These are phyloP conservation scores for Corymbia maculata DNA, from an alignment of 345 rosid species.

Conservation along the genomic window DNA sequence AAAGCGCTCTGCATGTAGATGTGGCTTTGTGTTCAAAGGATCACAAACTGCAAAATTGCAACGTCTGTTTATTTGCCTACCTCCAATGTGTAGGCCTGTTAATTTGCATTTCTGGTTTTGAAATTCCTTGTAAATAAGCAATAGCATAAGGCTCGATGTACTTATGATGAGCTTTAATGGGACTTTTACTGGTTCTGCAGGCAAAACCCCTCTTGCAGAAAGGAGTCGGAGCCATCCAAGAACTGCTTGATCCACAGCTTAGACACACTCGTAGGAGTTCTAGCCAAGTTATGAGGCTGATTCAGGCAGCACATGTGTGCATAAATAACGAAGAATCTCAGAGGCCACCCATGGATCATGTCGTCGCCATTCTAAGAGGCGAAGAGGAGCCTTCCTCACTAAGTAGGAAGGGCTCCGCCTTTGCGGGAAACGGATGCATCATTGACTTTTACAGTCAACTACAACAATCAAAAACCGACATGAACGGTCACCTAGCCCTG, in stretches of 20 bases:
- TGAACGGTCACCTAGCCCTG: slow-evolving; percentile 73
- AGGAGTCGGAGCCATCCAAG: slow-evolving; percentile 55
- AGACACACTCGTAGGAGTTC: slow-evolving; percentile 24
- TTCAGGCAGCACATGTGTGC: slow-evolving; percentile 74
- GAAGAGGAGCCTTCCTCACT: slow-evolving; percentile 29
- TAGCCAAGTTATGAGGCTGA: slow-evolving; percentile 42
- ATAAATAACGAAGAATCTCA: slow-evolving; percentile 57
- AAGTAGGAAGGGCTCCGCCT: slow-evolving; percentile 30
- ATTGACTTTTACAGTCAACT: slow-evolving; percentile 53
- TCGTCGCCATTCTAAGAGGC: slow-evolving; percentile 54
- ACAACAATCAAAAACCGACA: slow-evolving; percentile 67
- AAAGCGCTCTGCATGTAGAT: not conserved
- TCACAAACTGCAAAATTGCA: not conserved
- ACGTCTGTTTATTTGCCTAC: not conserved
- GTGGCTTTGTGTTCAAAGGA: not conserved
- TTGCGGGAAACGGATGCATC: slow-evolving; percentile 30
- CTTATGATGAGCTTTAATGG: not conserved
- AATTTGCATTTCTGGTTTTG: not conserved
- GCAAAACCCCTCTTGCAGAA: slow-evolving; percentile 68
- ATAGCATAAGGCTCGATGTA: not conserved
- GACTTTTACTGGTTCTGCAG: not conserved
- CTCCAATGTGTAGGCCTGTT: not conserved
- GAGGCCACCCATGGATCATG: slow-evolving; percentile 52
- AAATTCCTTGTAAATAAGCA: not conserved
- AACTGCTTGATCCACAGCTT: slow-evolving; percentile 62